Base-by-base conservation (phyloP, 768 basidiomycete species). In the Boletus speciosus region DNA sequence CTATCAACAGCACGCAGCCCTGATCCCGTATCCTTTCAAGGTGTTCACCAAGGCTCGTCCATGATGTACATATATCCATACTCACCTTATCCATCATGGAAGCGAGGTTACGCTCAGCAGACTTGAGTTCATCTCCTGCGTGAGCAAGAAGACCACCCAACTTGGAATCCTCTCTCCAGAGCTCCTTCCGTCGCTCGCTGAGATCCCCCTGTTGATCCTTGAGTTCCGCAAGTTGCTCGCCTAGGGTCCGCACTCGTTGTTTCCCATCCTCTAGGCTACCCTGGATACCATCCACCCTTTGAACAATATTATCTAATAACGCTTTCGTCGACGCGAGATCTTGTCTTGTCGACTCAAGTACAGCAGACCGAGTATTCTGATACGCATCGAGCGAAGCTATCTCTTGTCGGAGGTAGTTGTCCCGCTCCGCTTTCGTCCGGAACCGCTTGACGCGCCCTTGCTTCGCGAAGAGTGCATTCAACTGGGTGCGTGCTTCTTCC, bases 91-190 rank as follows among this genome's bases (percentile, higher is more conserved):
- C 97, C 92, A 98, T 96, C 86, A 96, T 97, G 15, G 86, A 79
- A 5, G 88, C 84, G 32, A 98, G 73, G 12, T 72, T 74, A 50
- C 94, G 77, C 71, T 98, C 93, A 0, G 91, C 85, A 2, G 79
- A 80, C 64, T 88, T 81, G 61, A 96, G 74, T 68, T 98, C 90
- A 52, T 92, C 88, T 12, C 77, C 77, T 2, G 91, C 93, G 49
- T 91, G 82, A 34, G 78, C 79, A 2, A 92, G 84, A 15, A 87
- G 76, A 53, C 86, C 86, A 58, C 88, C 84, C 40, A 97, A 72
- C 69, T 91, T 96, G 0, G 91, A 86, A 57, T 98, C 96, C 69
- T 96, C 93, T 61, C 95, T 79, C 96, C 97, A 98, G 32, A 93
- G 69, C 48, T 96, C 93, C 78, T 96, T 97, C 61, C 93, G 75